These are phyloP conservation scores for Fragosphaeria purpurea DNA, from an alignment of 2,329 filamentous ascomycete species.

Conservation along the genomic window DNA sequence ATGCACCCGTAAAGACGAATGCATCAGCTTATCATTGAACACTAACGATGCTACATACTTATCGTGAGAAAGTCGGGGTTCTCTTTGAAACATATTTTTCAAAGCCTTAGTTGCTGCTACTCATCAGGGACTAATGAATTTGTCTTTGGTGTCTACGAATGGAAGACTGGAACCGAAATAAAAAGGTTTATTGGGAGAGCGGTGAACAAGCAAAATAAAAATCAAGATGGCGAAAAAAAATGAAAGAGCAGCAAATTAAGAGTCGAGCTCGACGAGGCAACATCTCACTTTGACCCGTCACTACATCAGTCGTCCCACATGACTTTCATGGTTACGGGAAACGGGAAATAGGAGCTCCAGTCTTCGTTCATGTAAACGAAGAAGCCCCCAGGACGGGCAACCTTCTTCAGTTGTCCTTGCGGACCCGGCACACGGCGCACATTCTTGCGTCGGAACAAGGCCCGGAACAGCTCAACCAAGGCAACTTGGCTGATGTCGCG, in stretches of 20 bases:
- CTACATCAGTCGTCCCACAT: conserved; percentile 32
- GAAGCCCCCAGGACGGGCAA: conserved; percentile 43
- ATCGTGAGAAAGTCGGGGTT: too few relatives aligned
- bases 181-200: too few relatives aligned
- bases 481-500: conserved; percentile 50
- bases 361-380: conserved; percentile 57
- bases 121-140: too few relatives aligned
- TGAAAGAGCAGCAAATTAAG: not conserved
- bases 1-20: too few relatives aligned
- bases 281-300: too few relatives aligned
- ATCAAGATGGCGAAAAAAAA: not conserved
- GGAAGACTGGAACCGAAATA: too few relatives aligned
- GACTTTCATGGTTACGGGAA: conserved; percentile 44
- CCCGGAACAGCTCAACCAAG: conserved; percentile 58
- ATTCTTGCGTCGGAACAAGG: conserved; percentile 50
- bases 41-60: too few relatives aligned
- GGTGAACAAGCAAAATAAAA: not conserved
- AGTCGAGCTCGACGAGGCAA: not conserved
- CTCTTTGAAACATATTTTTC: too few relatives aligned
- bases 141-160: too few relatives aligned
- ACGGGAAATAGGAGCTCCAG: conserved; percentile 40
- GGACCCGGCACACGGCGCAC: conserved; percentile 51
- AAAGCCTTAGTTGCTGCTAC: too few relatives aligned
- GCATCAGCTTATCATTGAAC: too few relatives aligned
- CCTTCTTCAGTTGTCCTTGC: conserved; percentile 59